phyloP scores from a whole-genome alignment of 2,329 filamentous ascomycete genomes.

The Scedosporium boydii region DNA sequence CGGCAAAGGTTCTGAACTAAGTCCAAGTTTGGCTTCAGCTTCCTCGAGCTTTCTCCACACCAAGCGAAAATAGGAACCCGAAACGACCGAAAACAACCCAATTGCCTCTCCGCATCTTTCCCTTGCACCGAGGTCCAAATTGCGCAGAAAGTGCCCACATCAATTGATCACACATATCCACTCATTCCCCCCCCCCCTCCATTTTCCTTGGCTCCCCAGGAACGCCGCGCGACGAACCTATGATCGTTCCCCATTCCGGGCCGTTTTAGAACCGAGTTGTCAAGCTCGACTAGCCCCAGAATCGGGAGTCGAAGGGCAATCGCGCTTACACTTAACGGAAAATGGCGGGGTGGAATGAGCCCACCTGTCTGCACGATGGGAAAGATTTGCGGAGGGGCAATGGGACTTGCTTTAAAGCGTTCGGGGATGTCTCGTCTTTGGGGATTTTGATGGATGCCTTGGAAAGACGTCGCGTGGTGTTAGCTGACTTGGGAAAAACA shows the following conservation, averaged over 20 bases:
- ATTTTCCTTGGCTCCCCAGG: background rate
- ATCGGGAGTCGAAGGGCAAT: background rate
- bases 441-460: too few relatives aligned
- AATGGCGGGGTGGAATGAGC: background rate
- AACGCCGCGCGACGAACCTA: background rate
- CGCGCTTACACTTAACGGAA: background rate
- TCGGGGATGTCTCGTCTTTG: too few relatives aligned
- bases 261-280: background rate
- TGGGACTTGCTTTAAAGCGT: too few relatives aligned
- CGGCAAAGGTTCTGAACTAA: too few relatives aligned
- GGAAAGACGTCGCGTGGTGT: too few relatives aligned
- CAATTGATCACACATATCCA: background rate
- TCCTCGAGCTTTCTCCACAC: background rate
- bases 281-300: background rate
- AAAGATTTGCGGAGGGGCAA: background rate
- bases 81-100: background rate
- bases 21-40: background rate
- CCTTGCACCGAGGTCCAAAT: constrained; percentile 7
- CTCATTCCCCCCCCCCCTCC: too few relatives aligned
- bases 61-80: background rate
- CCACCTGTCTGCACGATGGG: background rate
- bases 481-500: too few relatives aligned
- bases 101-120: background rate
- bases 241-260: background rate
- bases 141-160: background rate